phyloP scores from a whole-genome alignment of 371 early-diverging fungal genomes.

The Mucor piriformis region DNA sequence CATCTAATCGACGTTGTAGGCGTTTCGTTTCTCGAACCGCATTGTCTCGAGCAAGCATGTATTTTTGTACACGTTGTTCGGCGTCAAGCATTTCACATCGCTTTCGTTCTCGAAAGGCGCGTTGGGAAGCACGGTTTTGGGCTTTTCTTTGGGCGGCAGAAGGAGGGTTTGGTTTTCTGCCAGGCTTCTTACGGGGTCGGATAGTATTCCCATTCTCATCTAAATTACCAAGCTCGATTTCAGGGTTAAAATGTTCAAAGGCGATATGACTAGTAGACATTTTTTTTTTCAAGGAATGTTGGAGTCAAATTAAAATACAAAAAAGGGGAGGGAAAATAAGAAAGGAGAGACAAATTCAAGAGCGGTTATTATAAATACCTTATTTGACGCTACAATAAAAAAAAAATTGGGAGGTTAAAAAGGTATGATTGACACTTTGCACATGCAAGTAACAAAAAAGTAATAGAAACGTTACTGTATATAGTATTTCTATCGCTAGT shows the following conservation, averaged over 20 bases:
- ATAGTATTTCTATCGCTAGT: too few relatives aligned
- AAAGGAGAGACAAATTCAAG: neutral
- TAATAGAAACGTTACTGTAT: too few relatives aligned
- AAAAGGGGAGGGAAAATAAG: slow-evolving; percentile 1
- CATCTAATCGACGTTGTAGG: slow-evolving; percentile 24
- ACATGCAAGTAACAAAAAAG: neutral
- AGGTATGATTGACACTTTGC: neutral
- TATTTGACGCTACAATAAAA: neutral
- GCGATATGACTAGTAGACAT: slow-evolving; percentile 12
- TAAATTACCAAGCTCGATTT: slow-evolving; percentile 40
- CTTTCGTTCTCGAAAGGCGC: slow-evolving; percentile 43
- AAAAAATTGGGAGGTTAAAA: neutral
- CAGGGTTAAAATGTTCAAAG: slow-evolving; percentile 48
- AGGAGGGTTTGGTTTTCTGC: slow-evolving; percentile 48
- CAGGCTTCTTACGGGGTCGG: slow-evolving; percentile 44
- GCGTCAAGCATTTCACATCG: slow-evolving; percentile 47
- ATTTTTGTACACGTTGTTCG: slow-evolving; percentile 38
- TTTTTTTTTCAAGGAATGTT: neutral
- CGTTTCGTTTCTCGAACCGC: slow-evolving; percentile 21
- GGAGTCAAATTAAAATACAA: neutral
- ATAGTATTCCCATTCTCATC: slow-evolving; percentile 36
- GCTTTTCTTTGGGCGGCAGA: slow-evolving; percentile 50
- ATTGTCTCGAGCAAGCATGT: slow-evolving; percentile 31
- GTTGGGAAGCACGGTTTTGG: slow-evolving; percentile 44
- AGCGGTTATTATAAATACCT: neutral